Conservation (phyloP, 2,329 filamentous ascomycete genomes). For the Fusarium denticulatum region DNA sequence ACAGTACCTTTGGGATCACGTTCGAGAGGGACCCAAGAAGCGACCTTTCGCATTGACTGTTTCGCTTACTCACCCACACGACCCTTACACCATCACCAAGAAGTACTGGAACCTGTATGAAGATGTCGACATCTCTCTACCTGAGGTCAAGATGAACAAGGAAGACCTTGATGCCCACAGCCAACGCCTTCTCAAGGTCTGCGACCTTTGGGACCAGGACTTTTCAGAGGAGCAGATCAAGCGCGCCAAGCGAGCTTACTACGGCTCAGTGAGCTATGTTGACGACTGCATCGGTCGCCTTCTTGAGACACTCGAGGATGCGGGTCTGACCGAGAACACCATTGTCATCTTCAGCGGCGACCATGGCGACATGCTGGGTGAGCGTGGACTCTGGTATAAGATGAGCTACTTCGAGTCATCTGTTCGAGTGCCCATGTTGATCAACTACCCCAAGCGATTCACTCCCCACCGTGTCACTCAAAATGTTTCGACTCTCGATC, state of each 20-base stretch:
- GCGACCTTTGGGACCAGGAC: slow-evolving; percentile 85
- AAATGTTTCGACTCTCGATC: slow-evolving; percentile 91
- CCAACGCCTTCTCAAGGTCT: slow-evolving; percentile 84
- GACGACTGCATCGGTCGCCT: slow-evolving; percentile 91
- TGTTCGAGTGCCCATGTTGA: slow-evolving; percentile 85
- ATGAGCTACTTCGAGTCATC: slow-evolving; percentile 97
- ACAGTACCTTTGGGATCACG: slow-evolving; percentile 91
- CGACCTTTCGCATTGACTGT: slow-evolving; percentile 90
- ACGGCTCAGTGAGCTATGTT: slow-evolving; percentile 91
- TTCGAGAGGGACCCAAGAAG: slow-evolving; percentile 77
- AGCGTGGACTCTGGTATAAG: slow-evolving; percentile 94
- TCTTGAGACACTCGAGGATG: slow-evolving; percentile 79
- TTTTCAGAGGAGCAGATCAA: slow-evolving; percentile 89
- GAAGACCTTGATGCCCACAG: slow-evolving; percentile 89
- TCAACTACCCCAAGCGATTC: slow-evolving; percentile 83
- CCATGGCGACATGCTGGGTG: slow-evolving; percentile 95
- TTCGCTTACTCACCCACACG: slow-evolving; percentile 92
- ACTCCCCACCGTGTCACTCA: slow-evolving; percentile 78
- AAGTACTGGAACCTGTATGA: slow-evolving; percentile 96
- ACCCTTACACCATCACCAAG: slow-evolving; percentile 92
- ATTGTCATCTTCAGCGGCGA: slow-evolving; percentile 93
- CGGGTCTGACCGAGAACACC: slow-evolving; percentile 83
- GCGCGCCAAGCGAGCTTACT: slow-evolving; percentile 87
- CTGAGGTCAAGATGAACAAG: slow-evolving; percentile 79
- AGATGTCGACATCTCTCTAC: slow-evolving; percentile 85